Evolutionary conservation across 768 basidiomycete genomes (phyloP), one percentile per base, ranked within the genome.

Genomic region (Macrolepiota fuliginosa): DNA sequence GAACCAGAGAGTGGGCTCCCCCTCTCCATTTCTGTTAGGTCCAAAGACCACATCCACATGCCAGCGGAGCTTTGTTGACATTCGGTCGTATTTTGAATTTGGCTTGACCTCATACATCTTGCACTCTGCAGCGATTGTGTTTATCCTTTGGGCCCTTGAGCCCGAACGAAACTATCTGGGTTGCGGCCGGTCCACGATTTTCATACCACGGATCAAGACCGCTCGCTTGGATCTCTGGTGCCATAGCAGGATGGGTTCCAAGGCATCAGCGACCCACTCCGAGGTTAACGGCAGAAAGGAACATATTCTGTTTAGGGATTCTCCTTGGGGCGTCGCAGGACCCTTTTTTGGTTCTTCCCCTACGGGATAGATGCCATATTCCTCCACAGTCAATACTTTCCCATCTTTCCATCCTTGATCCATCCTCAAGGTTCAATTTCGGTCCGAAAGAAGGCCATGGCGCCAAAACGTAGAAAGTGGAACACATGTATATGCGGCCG

Each of bases 231-330:
- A 11, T n/a, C 45, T 24, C 10, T n/a, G 32, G 12, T 61, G 29
- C 29, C 29, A 32, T 32, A 54, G 27, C 40, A 36, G 52, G 50
- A 13, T 24, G 12, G 22, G 29, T 27, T 35, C 40, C 32, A 25
- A 36, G 29, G 19, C 19, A 12, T 24, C 11, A 50, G 2, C 22
- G 24, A 17, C 37, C n/a, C 40, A 46, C 5, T 24, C 59, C 51
- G 51, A 53, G 35, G 50, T 53, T 42, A 35, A 36, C 57, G 57
- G 57, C 49, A 58, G 29, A 37, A 49, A 58, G 46, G 35, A 50
- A 57, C 32, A 12, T 32, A 25, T 22, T 7, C 13, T 24, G 36
- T 24, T 36, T 45, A 22, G 35, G 36, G 15, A 2, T 46, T 37
- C 56, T 29, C 56, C 56, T 36, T 37, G 32, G 24, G 35, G 35